Conservation (phyloP, 805 yeast genomes). For the Metschnikowia hibisci region DNA sequence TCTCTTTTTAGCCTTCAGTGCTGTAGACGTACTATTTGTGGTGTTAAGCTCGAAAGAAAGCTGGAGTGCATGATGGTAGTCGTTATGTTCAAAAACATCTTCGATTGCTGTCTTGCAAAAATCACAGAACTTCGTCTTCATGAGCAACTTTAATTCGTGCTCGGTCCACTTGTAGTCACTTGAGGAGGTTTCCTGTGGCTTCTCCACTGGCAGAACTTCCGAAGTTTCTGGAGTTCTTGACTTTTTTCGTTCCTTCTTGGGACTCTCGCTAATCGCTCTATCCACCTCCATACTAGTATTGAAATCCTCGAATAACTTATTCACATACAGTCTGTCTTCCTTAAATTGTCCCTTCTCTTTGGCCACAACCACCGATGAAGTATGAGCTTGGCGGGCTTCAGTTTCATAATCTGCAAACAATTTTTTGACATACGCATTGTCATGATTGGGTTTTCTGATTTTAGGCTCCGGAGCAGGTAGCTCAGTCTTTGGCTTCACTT, state of each 20-base stretch:
- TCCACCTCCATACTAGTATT: slow-evolving; percentile 9
- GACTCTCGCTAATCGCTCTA: slow-evolving; percentile 8
- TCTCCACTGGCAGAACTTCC: not conserved
- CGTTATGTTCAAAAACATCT: slow-evolving; percentile 48
- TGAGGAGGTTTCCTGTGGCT: not conserved
- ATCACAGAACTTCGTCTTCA: slow-evolving; percentile 22
- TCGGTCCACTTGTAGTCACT: slow-evolving; percentile 2
- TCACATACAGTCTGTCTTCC: slow-evolving; percentile 26
- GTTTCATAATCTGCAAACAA: slow-evolving; percentile 20
- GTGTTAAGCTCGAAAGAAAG: slow-evolving; percentile 41
- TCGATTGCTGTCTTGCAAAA: slow-evolving; percentile 25
- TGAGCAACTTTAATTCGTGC: slow-evolving; percentile 16
- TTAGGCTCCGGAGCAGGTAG: slow-evolving; percentile 1
- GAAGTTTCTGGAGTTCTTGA: not conserved
- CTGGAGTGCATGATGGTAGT: slow-evolving; percentile 50
- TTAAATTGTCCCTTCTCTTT: slow-evolving; percentile 11
- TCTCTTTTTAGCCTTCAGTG: not conserved
- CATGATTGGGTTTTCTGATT: slow-evolving; percentile 5
- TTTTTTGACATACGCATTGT: slow-evolving; percentile 16
- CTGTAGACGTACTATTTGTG: not conserved
- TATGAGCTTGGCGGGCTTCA: not conserved
- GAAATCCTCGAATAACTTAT: slow-evolving; percentile 23
- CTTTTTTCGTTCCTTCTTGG: slow-evolving; percentile 6
- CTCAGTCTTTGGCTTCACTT: slow-evolving; percentile 8
- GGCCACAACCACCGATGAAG: not conserved